Base-by-base conservation (phyloP, 2,329 filamentous ascomycete species). In the Neonectria faginata region DNA sequence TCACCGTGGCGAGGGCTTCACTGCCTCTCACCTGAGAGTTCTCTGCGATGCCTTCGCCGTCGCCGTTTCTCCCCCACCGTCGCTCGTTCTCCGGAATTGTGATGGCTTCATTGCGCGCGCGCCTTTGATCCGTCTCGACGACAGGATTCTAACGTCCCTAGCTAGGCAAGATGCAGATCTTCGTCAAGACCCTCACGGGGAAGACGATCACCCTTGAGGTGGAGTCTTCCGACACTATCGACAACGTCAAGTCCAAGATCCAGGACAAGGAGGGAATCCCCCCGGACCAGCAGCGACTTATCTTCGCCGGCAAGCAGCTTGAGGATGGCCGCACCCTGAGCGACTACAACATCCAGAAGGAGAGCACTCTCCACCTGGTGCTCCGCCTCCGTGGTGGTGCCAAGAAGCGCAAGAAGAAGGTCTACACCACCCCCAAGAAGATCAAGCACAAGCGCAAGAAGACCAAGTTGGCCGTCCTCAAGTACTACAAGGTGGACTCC, bases 371-470 rank as follows among this genome's bases (percentile, higher is more conserved):
- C 75, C 96, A 99, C 87, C 88, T 98, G 77, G 96, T 99, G 78
- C 91, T 99, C 78, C 93, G 96, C 82, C 94, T 99, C 69, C 96
- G 95, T 89, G 96, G 96, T 89, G 96, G 95, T 85, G 94, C 85
- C 82, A 99, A 99, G 94, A 97, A 98, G 93, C 91, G 97, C 86
- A 99, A 99, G 93, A 97, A 97, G 94, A 99, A 99, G 94, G 96
- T 99, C 77, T 99, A 99, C 92, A 98, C 93, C 83, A 99, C 96
- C 80, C 96, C 96, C 84, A 99, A 99, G 94, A 99, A 99, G 94
- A 99, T 99, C 92, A 99, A 99, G 96, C 96, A 99, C 92, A 99
- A 99, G 94, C 92, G 94, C 89, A 99, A 98, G 94, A 99, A 99
- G 95, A 97, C 92, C 91, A 99, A 99, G 92, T 88, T 99, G 84